phyloP scores from a whole-genome alignment of 2,329 filamentous ascomycete genomes.

The Zymoseptoria passerinii region DNA sequence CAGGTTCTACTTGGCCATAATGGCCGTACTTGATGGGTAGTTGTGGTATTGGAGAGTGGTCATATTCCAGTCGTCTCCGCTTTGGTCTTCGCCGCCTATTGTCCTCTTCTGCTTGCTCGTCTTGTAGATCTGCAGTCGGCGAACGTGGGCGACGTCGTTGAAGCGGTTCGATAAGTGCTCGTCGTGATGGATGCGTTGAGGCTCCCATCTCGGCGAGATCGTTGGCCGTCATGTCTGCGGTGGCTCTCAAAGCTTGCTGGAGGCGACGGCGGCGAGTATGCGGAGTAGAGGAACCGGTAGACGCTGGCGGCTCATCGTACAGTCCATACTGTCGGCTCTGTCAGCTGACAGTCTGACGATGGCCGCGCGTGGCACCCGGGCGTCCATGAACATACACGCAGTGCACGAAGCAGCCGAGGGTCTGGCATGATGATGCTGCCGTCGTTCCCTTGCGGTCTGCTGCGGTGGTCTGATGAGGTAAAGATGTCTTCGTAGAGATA shows the following conservation, averaged over 20 bases:
- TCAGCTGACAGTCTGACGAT: slow-evolving; percentile 3
- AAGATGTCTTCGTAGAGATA: not conserved
- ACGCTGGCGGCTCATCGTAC: slow-evolving; percentile 41
- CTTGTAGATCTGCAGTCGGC: slow-evolving; percentile 6
- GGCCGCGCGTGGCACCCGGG: not conserved
- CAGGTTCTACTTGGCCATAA: slow-evolving; percentile 79
- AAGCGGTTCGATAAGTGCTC: slow-evolving; percentile 9
- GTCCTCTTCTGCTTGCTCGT: slow-evolving; percentile 10
- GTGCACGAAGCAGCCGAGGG: slow-evolving; percentile 15
- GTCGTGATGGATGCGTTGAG: slow-evolving; percentile 5
- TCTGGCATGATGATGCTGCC: slow-evolving; percentile 14
- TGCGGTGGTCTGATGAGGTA: not conserved
- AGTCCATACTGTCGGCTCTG: slow-evolving; percentile 27
- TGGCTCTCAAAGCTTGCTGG: slow-evolving; percentile 28
- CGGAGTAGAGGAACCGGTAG: slow-evolving; percentile 22
- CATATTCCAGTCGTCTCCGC: slow-evolving; percentile 34
- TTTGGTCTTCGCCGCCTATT: slow-evolving; percentile 22
- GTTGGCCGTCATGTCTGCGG: slow-evolving; percentile 25
- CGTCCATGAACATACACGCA: slow-evolving; percentile 12
- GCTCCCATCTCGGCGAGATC: slow-evolving; percentile 16
- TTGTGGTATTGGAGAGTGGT: slow-evolving; percentile 12
- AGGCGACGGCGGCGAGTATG: slow-evolving; percentile 27
- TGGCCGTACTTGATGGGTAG: slow-evolving; percentile 66
- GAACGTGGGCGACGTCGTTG: slow-evolving; percentile 14
- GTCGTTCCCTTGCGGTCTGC: not conserved